A percentile compares a stretch with the other conserved stretches of the same genome.
phyloP scores from a whole-genome alignment of 164 flowering plant genomes.

The Brasenia schreberi region DNA sequence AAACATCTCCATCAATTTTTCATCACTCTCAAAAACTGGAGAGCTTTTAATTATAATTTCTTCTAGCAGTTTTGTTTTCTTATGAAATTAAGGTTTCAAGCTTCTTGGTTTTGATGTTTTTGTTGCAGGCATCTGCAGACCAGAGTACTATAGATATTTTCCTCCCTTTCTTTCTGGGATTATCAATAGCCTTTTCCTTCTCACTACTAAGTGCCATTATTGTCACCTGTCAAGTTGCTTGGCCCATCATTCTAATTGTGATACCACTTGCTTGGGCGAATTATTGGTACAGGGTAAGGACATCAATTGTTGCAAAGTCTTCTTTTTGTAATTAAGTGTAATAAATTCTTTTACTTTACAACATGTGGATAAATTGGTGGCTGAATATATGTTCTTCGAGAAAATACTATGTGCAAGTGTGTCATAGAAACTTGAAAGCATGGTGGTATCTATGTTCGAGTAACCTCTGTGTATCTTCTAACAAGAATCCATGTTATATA shows the following conservation, averaged over 20 bases:
- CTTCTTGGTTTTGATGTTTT: background rate
- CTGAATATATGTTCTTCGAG: background rate
- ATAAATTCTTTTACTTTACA: background rate
- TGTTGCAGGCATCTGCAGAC: conserved; percentile 73
- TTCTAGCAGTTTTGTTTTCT: no score
- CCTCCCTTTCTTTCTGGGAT: conserved; percentile 45
- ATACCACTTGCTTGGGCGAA: conserved; percentile 76
- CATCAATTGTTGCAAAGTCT: background rate
- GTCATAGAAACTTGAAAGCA: background rate
- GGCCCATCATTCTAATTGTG: conserved; percentile 75
- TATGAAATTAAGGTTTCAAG: no score
- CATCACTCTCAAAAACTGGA: no score
- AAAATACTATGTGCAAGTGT: background rate
- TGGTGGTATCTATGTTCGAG: no score
- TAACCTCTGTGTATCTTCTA: background rate
- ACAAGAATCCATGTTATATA: background rate
- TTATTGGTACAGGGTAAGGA: conserved; percentile 87
- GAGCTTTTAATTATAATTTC: no score
- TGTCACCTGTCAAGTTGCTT: conserved; percentile 76
- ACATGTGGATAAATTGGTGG: background rate
- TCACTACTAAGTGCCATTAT: conserved; percentile 57
- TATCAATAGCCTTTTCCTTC: conserved; percentile 47
- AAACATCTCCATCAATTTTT: no score
- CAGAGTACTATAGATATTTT: conserved; percentile 75
- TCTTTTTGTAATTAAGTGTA: background rate